These are phyloP conservation scores for Trichophaea hybrida DNA, from an alignment of 2,329 filamentous ascomycete species.

Conservation along the genomic window DNA sequence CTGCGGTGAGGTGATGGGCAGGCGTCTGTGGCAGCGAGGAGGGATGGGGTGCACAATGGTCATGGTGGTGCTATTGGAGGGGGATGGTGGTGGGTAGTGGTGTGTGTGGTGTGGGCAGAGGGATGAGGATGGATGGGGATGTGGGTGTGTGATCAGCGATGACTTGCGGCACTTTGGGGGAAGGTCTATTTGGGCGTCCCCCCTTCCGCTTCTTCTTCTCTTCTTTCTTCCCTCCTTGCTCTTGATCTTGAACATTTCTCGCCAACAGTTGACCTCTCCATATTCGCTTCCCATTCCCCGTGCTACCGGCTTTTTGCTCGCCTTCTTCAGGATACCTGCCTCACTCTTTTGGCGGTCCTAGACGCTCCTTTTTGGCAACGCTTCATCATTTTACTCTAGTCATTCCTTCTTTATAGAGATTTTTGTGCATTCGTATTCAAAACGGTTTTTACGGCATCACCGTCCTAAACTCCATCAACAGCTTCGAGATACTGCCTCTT, in stretches of 20 bases:
- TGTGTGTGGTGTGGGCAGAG: slow-evolving; percentile 13
- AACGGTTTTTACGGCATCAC: background rate
- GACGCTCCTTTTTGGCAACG: slow-evolving; percentile 26
- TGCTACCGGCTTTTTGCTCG: slow-evolving; percentile 14
- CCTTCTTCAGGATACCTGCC: slow-evolving; percentile 26
- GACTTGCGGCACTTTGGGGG: background rate
- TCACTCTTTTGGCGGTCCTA: slow-evolving; percentile 29
- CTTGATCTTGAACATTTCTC: background rate
- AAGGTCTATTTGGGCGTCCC: background rate
- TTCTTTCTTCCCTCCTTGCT: slow-evolving; percentile 5
- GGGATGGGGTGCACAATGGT: background rate
- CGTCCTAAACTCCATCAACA: background rate
- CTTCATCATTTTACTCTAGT: slow-evolving; percentile 10
- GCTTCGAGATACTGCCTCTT: background rate
- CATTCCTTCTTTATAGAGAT: slow-evolving; percentile 10
- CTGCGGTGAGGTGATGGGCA: background rate
- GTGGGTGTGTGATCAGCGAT: background rate
- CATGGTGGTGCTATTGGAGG: background rate
- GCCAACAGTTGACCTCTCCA: slow-evolving; percentile 22
- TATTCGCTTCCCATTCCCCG: slow-evolving; percentile 20
- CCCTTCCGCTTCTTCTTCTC: slow-evolving; percentile 5
- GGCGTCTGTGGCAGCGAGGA: background rate
- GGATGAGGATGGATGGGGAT: slow-evolving; percentile 5
- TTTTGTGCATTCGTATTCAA: background rate
- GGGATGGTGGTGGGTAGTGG: slow-evolving; percentile 1